A percentile compares a stretch with the other conserved stretches of the same genome.
These are phyloP conservation scores for Thalassiosira sp. DNA, from an alignment of 352 stramenopile genomes.

Conservation along the genomic window DNA sequence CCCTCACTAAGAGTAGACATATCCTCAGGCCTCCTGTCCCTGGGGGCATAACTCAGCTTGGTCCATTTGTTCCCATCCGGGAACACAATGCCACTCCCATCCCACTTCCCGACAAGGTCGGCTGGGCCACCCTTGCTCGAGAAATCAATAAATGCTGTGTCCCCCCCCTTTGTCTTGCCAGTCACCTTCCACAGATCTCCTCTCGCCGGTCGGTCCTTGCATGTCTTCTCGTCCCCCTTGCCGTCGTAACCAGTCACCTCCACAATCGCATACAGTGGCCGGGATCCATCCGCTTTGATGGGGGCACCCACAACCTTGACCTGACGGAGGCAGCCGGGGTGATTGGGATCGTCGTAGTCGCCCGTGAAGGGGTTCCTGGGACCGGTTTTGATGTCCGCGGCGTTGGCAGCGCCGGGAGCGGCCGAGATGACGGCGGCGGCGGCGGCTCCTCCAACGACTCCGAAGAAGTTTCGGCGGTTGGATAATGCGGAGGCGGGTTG, in stretches of 20 bases:
- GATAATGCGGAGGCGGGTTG: slow-evolving; percentile 15
- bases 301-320: slow-evolving; percentile 55
- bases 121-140: slow-evolving; percentile 45
- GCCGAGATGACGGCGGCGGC: slow-evolving; percentile 14
- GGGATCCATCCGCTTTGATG: slow-evolving; percentile 41
- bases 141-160: slow-evolving; percentile 47
- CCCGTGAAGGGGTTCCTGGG: slow-evolving; percentile 42
- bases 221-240: slow-evolving; percentile 34
- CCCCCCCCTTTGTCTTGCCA: slow-evolving; percentile 28
- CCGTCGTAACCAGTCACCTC: slow-evolving; percentile 57
- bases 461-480: slow-evolving; percentile 29
- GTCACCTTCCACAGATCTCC: slow-evolving; percentile 52
- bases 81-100: slow-evolving; percentile 54
- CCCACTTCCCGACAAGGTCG: slow-evolving; percentile 32
- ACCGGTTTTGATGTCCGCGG: slow-evolving; percentile 34
- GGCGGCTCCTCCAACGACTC: slow-evolving; percentile 23
- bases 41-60: slow-evolving; percentile 42
- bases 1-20: slow-evolving; percentile 53
- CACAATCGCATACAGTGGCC: slow-evolving; percentile 40
- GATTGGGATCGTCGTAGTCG: slow-evolving; percentile 57
- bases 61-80: slow-evolving; percentile 48
- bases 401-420: slow-evolving; percentile 10
- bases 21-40: slow-evolving; percentile 36
- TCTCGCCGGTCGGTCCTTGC: slow-evolving; percentile 46
- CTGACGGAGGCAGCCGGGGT: slow-evolving; percentile 48